Conservation (phyloP, 2,329 filamentous ascomycete species). For the Pyrenochaeta sp. region DNA sequence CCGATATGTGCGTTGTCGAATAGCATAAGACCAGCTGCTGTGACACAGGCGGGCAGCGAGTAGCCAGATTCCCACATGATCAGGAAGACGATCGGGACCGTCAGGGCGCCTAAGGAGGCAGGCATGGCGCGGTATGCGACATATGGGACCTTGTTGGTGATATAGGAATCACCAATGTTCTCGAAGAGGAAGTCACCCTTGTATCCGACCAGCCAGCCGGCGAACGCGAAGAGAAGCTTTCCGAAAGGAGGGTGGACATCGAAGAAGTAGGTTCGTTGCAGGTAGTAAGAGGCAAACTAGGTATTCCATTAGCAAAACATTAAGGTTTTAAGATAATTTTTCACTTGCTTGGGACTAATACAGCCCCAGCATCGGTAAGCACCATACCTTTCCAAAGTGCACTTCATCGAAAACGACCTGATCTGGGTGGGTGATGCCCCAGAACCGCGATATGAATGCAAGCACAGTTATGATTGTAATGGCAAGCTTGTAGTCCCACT, state of each 20-base stretch:
- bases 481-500: slow-evolving; percentile 85
- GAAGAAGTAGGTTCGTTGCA: slow-evolving; percentile 99
- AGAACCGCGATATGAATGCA: slow-evolving; percentile 93
- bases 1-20: slow-evolving; percentile 98
- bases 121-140: slow-evolving; percentile 95
- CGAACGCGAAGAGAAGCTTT: slow-evolving; percentile 95
- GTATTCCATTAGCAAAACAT: slow-evolving; percentile 24
- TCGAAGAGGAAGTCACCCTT: slow-evolving; percentile 98
- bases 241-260: slow-evolving; percentile 98
- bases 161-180: slow-evolving; percentile 98
- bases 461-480: slow-evolving; percentile 79
- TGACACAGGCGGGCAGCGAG: slow-evolving; percentile 87
- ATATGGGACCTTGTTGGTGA: slow-evolving; percentile 95
- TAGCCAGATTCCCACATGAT: slow-evolving; percentile 99
- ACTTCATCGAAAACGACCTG: slow-evolving; percentile 99
- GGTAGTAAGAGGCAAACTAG: slow-evolving; percentile 73
- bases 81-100: slow-evolving; percentile 90
- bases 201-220: slow-evolving; percentile 97
- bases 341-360: background rate
- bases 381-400: slow-evolving; percentile 94
- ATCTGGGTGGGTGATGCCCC: slow-evolving; percentile 92
- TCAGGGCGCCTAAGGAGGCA: slow-evolving; percentile 88
- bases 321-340: background rate
- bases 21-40: slow-evolving; percentile 85
- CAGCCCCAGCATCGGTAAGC: background rate